Conservation (phyloP, 306 rosid species). For the Begonia masoniana region DNA sequence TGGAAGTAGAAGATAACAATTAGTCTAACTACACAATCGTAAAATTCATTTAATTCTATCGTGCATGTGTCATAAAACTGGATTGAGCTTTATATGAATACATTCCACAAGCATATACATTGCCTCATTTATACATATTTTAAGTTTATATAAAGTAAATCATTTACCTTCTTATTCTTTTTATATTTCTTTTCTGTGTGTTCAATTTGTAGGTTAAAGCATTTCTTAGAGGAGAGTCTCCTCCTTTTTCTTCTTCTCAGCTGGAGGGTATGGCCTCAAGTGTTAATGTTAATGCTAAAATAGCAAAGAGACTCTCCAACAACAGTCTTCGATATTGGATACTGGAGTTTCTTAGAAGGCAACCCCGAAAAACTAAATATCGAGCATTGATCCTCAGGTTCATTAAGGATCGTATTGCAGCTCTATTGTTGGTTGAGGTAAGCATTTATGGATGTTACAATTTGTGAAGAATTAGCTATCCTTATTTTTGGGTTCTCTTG, state of each 20-base stretch:
- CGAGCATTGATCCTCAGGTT: slow-evolving; percentile 74
- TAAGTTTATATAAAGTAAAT: no score
- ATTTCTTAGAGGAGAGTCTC: slow-evolving; percentile 61
- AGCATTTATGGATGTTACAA: slow-evolving; percentile 11
- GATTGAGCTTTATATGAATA: no score
- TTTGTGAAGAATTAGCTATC: neutral
- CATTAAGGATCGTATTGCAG: slow-evolving; percentile 77
- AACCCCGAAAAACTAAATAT: slow-evolving; percentile 49
- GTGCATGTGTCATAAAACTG: no score
- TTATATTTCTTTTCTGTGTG: no score
- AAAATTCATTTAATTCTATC: no score
- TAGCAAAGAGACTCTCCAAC: slow-evolving; percentile 55
- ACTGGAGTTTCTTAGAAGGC: slow-evolving; percentile 74
- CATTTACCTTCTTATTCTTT: no score
- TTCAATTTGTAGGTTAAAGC: slow-evolving; percentile 53
- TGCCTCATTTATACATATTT: no score
- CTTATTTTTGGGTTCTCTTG: no score
- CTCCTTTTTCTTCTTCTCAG: slow-evolving; percentile 61
- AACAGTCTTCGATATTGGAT: slow-evolving; percentile 86
- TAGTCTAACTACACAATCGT: no score
- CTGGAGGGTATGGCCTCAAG: slow-evolving; percentile 71
- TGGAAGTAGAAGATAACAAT: no score
- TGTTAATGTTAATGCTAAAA: slow-evolving; percentile 44
- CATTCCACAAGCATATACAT: no score
- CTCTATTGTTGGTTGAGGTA: slow-evolving; percentile 78